These are phyloP conservation scores for Umbelopsis ramanniana DNA, from an alignment of 192 early-diverging fungal species.

Conservation along the genomic window DNA sequence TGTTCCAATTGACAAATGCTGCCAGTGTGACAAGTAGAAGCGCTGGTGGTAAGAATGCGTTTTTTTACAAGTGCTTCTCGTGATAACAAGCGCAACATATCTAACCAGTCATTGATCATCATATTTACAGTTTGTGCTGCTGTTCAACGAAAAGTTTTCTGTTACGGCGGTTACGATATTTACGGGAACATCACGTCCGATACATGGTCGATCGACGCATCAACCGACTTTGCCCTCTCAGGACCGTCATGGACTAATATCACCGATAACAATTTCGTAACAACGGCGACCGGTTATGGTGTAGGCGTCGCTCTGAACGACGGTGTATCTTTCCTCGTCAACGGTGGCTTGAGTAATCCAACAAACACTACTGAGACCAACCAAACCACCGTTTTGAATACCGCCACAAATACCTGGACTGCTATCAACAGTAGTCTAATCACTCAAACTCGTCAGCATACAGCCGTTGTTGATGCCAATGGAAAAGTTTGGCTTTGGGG, in stretches of 20 bases:
- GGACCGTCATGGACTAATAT: background rate
- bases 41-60: too few species aligned
- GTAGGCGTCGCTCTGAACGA: background rate
- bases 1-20: too few species aligned
- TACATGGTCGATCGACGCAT: background rate
- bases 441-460: background rate
- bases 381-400: background rate
- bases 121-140: too few species aligned
- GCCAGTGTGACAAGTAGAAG: too few species aligned
- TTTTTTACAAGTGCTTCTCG: too few species aligned
- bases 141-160: too few species aligned
- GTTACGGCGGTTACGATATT: too few species aligned
- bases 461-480: background rate
- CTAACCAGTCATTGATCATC: too few species aligned
- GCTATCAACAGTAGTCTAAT: background rate
- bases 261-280: background rate
- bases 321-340: background rate
- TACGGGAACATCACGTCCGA: background rate
- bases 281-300: background rate
- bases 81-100: too few species aligned
- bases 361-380: background rate
- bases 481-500: background rate
- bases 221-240: background rate
- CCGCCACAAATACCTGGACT: background rate
- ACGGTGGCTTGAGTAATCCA: background rate